phyloP scores from a whole-genome alignment of 116 monocot species.

The Papilionanthe hybrid region DNA sequence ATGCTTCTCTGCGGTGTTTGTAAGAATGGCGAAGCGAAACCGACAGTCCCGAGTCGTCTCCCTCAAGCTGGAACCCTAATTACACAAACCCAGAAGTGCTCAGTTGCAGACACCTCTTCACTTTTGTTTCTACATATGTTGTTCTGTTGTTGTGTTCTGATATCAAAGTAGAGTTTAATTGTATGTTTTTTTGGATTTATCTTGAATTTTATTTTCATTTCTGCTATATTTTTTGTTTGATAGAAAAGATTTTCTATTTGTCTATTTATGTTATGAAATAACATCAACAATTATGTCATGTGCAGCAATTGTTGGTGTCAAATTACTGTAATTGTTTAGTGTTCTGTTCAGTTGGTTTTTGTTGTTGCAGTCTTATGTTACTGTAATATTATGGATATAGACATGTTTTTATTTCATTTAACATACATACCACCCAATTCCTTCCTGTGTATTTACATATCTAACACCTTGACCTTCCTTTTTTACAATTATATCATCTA shows the following conservation, averaged over 20 bases:
- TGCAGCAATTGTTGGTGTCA: too few species aligned
- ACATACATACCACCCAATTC: too few species aligned
- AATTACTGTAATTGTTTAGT: too few species aligned
- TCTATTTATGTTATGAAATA: neutral
- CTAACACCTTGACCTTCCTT: too few species aligned
- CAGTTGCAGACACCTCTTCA: neutral
- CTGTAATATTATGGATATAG: too few species aligned
- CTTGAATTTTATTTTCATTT: neutral
- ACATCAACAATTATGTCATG: neutral
- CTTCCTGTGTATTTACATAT: too few species aligned
- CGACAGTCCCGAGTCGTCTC: constrained; percentile 87
- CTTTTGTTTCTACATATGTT: neutral
- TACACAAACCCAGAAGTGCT: neutral
- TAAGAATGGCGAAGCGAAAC: constrained; percentile 65
- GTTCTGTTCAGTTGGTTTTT: too few species aligned
- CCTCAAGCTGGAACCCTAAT: constrained; percentile 72
- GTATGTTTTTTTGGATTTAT: neutral
- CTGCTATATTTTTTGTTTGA: neutral
- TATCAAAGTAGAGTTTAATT: neutral
- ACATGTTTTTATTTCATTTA: too few species aligned
- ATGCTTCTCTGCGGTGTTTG: constrained; percentile 67
- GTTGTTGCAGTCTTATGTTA: too few species aligned
- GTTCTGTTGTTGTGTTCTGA: neutral
- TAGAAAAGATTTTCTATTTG: neutral
- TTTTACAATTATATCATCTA: too few species aligned